Conservation (phyloP, 768 basidiomycete species). For the Podaxis sp. region DNA sequence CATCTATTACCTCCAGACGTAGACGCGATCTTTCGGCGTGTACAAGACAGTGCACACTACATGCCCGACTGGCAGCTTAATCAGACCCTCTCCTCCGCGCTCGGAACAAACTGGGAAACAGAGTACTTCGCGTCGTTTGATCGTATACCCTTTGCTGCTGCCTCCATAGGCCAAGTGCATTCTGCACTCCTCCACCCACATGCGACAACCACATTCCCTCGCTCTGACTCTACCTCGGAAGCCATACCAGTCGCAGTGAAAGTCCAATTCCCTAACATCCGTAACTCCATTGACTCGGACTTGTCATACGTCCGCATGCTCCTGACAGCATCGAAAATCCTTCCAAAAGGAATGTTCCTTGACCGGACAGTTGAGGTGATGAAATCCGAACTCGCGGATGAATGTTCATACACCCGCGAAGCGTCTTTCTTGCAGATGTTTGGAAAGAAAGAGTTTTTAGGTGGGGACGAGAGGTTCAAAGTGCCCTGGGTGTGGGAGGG, state of each 20-base stretch:
- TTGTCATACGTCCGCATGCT: conserved; percentile 82
- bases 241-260: conserved; percentile 68
- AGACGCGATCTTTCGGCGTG: conserved; percentile 83
- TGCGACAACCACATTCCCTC: conserved; percentile 28
- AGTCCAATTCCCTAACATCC: conserved; percentile 94
- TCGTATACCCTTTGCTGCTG: conserved; percentile 88
- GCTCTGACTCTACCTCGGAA: background rate
- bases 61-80: conserved; percentile 97
- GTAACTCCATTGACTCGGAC: conserved; percentile 83
- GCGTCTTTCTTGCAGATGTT: conserved; percentile 71
- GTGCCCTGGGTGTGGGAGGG: conserved; percentile 87
- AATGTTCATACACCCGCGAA: conserved; percentile 89
- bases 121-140: conserved; percentile 70
- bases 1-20: conserved; percentile 85
- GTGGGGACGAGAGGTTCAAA: conserved; percentile 66
- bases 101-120: conserved; percentile 73
- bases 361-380: conserved; percentile 88
- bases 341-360: conserved; percentile 89
- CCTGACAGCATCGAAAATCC: conserved; percentile 72
- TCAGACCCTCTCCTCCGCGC: conserved; percentile 50
- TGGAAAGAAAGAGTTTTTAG: conserved; percentile 46
- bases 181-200: conserved; percentile 56
- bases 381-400: conserved; percentile 86
- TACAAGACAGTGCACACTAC: conserved; percentile 95
- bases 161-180: conserved; percentile 98